Conservation (phyloP, 176 grass and related monocot genomes). For the Sorghum bicolor region Sorghum_bicolor_NCBIv3 NC_012879.2:58429501-58430000, state of each 20-base stretch:
- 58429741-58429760: conserved; percentile 22
- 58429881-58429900: neutral
- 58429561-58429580: conserved; percentile 29
- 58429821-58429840: neutral
- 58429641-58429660: conserved; percentile 37
- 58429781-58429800: neutral
- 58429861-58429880: neutral
- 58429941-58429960: neutral
- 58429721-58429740: conserved; percentile 27
- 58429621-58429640: conserved; percentile 28
- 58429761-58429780: conserved; percentile 8
- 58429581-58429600: conserved; percentile 24
- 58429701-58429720: conserved; percentile 39
- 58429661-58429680: conserved; percentile 45
- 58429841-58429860: neutral
- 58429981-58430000: neutral
- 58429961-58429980: conserved; percentile 15
- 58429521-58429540: conserved; percentile 15
- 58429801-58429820: neutral
- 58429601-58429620: conserved; percentile 65
- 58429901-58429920: neutral
- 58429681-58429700: conserved; percentile 47
- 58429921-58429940: conserved; percentile 7
- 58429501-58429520: conserved; percentile 15
- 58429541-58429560: conserved; percentile 21